A percentile compares a stretch with the other conserved stretches of the same genome.
Conservation (phyloP, 805 yeast genomes). For the Teunomyces funiuensis region DNA sequence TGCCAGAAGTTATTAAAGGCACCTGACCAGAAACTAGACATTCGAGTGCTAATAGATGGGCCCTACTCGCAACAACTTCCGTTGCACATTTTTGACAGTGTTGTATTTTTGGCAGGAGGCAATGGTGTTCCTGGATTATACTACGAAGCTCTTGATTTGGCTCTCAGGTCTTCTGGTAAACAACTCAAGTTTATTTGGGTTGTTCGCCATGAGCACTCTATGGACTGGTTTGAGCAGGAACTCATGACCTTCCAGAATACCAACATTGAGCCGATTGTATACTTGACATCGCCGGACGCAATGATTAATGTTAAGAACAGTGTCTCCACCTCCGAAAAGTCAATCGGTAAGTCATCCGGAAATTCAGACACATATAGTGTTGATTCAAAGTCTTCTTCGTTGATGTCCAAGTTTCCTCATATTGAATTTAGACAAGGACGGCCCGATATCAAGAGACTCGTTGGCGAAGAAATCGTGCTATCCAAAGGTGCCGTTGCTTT, state of each 20-base stretch:
- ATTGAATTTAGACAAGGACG: constrained; percentile 24
- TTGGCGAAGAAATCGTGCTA: constrained; percentile 34
- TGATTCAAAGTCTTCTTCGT: constrained; percentile 29
- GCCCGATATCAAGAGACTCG: constrained; percentile 44
- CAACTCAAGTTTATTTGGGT: constrained; percentile 53
- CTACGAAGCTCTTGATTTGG: constrained; percentile 34
- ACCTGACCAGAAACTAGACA: constrained; percentile 26
- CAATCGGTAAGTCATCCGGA: too few relatives aligned
- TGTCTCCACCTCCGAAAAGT: too few relatives aligned
- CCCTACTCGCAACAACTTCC: constrained; percentile 56
- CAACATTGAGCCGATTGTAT: constrained; percentile 27
- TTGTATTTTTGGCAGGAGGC: constrained; percentile 59
- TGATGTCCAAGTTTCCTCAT: constrained; percentile 28
- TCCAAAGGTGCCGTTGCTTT: constrained; percentile 47
- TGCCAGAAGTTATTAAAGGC: constrained; percentile 21
- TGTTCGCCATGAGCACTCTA: constrained; percentile 50
- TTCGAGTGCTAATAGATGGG: constrained; percentile 55
- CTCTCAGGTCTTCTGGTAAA: constrained; percentile 14
- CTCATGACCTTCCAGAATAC: constrained; percentile 22
- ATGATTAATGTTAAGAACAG: constrained; percentile 23
- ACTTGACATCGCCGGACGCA: constrained; percentile 24
- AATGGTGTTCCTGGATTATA: constrained; percentile 61
- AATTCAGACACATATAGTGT: constrained; percentile 51
- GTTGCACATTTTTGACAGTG: constrained; percentile 45
- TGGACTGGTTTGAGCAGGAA: constrained; percentile 50